Evolutionary conservation across 2,329 filamentous ascomycete species (phyloP).

Genomic region (Aspergillus niger): DNA sequence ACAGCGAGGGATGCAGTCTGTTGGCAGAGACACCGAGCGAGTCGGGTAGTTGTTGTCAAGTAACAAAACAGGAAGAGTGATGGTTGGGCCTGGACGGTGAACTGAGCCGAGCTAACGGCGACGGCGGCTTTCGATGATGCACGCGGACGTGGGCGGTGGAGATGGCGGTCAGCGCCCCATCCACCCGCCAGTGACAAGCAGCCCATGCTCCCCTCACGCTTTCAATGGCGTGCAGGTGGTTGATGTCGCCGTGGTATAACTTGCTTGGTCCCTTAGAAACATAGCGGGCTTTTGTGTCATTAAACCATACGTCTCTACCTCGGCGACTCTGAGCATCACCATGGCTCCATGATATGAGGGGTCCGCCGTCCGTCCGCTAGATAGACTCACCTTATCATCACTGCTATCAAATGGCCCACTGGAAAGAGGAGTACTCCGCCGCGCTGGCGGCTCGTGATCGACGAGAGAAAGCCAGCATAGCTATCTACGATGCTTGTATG

Average conservation of each 20-base stretch:
- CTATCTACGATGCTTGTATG: slow-evolving; percentile 77
- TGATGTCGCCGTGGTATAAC: slow-evolving; percentile 1
- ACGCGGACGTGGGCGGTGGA: slow-evolving; percentile 35
- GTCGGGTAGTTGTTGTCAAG: slow-evolving; percentile 3
- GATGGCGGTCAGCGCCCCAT: slow-evolving; percentile 28
- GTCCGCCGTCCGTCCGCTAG: background rate
- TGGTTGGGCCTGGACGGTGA: slow-evolving; percentile 14
- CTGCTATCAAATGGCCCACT: slow-evolving; percentile 59
- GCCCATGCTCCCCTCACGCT: slow-evolving; percentile 14
- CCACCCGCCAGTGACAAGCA: background rate
- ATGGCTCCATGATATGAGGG: slow-evolving; percentile 16
- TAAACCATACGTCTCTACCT: background rate
- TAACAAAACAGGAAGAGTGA: slow-evolving; percentile 10
- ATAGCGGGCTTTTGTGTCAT: too few species aligned
- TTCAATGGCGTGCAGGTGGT: slow-evolving; percentile 21
- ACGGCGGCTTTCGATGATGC: slow-evolving; percentile 35
- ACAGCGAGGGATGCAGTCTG: background rate
- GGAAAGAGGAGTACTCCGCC: slow-evolving; percentile 78
- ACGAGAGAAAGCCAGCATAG: slow-evolving; percentile 64
- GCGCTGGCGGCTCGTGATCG: slow-evolving; percentile 72
- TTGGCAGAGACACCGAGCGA: background rate
- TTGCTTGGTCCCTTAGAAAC: background rate
- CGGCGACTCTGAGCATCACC: background rate
- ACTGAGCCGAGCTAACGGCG: slow-evolving; percentile 8
- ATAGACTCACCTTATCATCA: slow-evolving; percentile 13